Percentiles rank a stretch among this genome's conserved stretches.
Conservation (phyloP, 176 grass and related monocot genomes). For the Raddia distichophylla region DNA sequence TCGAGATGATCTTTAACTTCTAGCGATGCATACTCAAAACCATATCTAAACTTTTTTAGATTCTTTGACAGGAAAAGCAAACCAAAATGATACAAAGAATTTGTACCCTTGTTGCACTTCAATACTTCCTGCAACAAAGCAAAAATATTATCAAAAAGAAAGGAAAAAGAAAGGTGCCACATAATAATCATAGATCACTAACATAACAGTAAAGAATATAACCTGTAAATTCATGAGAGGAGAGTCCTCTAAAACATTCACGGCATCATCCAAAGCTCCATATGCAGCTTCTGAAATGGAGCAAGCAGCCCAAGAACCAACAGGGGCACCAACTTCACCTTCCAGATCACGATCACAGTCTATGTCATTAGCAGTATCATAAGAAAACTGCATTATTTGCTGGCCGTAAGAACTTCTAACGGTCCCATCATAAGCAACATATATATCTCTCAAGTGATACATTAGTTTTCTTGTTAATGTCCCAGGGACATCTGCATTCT, state of each 20-base stretch:
- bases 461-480: constrained; percentile 79
- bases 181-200: constrained; percentile 5
- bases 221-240: constrained; percentile 91
- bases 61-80: constrained; percentile 70
- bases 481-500: constrained; percentile 85
- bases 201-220: constrained; percentile 26
- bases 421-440: constrained; percentile 88
- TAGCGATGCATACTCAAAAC: constrained; percentile 82
- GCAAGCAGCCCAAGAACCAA: constrained; percentile 84
- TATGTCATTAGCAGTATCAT: constrained; percentile 48
- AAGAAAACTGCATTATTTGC: constrained; percentile 82
- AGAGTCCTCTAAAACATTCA: constrained; percentile 74
- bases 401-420: constrained; percentile 77
- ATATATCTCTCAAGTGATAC: constrained; percentile 87
- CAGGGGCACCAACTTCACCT: constrained; percentile 66
- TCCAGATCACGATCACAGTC: constrained; percentile 16
- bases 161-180: background rate
- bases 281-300: constrained; percentile 97
- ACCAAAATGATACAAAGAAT: constrained; percentile 49
- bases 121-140: constrained; percentile 69
- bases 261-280: constrained; percentile 84
- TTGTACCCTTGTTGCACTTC: constrained; percentile 69
- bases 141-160: constrained; percentile 30
- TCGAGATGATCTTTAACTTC: constrained; percentile 88
- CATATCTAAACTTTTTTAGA: constrained; percentile 78